Evolutionary conservation across 805 yeast species (phyloP).

Genomic region (Trichomonascus vanleenenianus): DNA sequence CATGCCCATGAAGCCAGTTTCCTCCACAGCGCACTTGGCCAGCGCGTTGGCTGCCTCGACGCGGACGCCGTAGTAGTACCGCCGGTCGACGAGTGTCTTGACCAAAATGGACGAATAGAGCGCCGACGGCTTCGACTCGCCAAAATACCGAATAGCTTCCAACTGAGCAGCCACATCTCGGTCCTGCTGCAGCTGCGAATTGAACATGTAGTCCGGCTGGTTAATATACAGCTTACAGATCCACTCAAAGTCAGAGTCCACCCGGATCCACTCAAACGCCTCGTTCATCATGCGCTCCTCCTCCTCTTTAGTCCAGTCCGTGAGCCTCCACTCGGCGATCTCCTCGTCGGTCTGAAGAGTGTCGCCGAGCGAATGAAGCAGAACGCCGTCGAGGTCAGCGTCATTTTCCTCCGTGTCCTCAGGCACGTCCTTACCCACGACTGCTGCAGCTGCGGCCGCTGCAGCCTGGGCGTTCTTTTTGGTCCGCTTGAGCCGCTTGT

Average conservation of each 20-base stretch:
- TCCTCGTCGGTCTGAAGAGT: constrained; percentile 57
- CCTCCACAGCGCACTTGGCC: constrained; percentile 55
- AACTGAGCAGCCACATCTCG: constrained; percentile 93
- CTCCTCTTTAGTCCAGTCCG: constrained; percentile 62
- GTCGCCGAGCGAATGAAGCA: constrained; percentile 65
- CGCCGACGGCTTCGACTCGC: constrained; percentile 48
- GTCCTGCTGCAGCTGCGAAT: constrained; percentile 89
- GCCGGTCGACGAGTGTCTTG: constrained; percentile 71
- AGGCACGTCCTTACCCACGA: constrained; percentile 14
- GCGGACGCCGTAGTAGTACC: constrained; percentile 86
- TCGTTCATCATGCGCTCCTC: constrained; percentile 65
- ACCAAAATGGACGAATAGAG: constrained; percentile 70
- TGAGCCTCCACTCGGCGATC: constrained; percentile 59
- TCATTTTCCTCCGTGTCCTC: constrained; percentile 20
- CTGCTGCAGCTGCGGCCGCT: constrained; percentile 3
- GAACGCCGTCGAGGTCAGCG: constrained; percentile 26
- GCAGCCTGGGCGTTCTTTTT: constrained; percentile 30
- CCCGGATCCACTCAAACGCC: constrained; percentile 95
- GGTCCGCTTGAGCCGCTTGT: constrained; percentile 68
- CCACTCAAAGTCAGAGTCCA: constrained; percentile 99
- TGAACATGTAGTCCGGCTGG: constrained; percentile 93
- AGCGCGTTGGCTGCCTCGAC: constrained; percentile 79
- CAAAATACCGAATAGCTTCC: constrained; percentile 72
- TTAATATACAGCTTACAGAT: constrained; percentile 70
- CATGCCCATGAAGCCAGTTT: constrained; percentile 62